Conservation (phyloP, 139 green algal genomes). For the Eudorina sp. region DNA sequence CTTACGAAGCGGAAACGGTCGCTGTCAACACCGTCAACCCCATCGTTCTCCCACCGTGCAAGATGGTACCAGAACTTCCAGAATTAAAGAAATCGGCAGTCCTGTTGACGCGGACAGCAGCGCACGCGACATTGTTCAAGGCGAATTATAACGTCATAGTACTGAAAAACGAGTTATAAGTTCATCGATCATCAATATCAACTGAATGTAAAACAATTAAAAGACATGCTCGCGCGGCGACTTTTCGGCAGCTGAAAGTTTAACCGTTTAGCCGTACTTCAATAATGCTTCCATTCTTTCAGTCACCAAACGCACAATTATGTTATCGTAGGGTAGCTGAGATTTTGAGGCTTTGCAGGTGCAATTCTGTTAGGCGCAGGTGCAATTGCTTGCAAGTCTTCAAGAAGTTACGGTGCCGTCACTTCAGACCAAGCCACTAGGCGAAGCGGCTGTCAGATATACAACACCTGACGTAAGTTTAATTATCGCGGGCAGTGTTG, state of each 20-base stretch:
- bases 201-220: too few relatives aligned
- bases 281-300: neutral
- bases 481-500: neutral
- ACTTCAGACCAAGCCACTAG: too few relatives aligned
- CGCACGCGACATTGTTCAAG: neutral
- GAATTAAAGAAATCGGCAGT: neutral
- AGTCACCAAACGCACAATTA: neutral
- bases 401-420: neutral
- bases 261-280: neutral
- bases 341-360: neutral
- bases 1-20: too few relatives aligned
- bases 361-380: neutral
- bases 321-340: neutral
- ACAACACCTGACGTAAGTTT: neutral
- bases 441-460: too few relatives aligned
- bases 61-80: neutral
- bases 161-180: neutral
- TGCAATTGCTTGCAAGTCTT: neutral
- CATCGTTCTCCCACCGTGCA: neutral
- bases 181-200: too few relatives aligned
- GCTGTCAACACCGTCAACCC: too few relatives aligned
- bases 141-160: neutral
- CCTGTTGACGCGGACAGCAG: neutral
- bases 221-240: too few relatives aligned
- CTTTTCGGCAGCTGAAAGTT: neutral